Evolutionary conservation across 2,329 filamentous ascomycete genomes (phyloP), one percentile per base, ranked within the genome.

Genomic region (Ciborinia camelliae): DNA sequence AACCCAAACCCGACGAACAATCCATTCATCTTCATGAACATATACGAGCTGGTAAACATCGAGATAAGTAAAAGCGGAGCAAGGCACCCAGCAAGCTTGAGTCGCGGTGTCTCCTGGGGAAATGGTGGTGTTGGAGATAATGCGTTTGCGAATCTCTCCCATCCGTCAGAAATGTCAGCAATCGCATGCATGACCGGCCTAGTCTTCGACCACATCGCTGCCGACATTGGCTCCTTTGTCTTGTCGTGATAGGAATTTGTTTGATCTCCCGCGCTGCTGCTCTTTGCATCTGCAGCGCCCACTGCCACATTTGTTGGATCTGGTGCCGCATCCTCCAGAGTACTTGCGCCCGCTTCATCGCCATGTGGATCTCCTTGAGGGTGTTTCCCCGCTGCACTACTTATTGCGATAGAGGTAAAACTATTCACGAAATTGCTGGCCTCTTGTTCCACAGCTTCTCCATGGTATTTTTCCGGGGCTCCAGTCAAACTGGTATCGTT

Each of bases 361-460:
- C 54, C 65, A 54, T 68, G 67, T 18, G 85, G 84, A 37, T 90
- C 85, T 3, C 80, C 82, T 73, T 90, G 85, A 0, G 90, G 89
- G 68, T 92, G 86, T 73, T 92, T 92, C 1, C 91, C 91, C 0
- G 87, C 86, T 2, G 90, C 90, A 69, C 89, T 90, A 55, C 88
- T 89, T 23, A 94, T 77, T 1, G 90, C 88, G 6, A 95, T 85
- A 37, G 86, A 83, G 10, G 88, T 86, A 61, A 95, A 86, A 41
- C 87, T 85, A 62, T 88, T 88, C 4, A 95, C 87, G 67, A 96
- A 88, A 73, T 92, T 93, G 70, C 84, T 88, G 0, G 92, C 92
- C 75, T 96, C 91, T 67, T 90, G 85, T 74, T 96, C 91, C 0
- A 92, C 89, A 0, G 90, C 90, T 74, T 95, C 91, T 32, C 92